Conservation (phyloP, 371 early-diverging fungal genomes). For the Lichtheimia corymbifera region DNA sequence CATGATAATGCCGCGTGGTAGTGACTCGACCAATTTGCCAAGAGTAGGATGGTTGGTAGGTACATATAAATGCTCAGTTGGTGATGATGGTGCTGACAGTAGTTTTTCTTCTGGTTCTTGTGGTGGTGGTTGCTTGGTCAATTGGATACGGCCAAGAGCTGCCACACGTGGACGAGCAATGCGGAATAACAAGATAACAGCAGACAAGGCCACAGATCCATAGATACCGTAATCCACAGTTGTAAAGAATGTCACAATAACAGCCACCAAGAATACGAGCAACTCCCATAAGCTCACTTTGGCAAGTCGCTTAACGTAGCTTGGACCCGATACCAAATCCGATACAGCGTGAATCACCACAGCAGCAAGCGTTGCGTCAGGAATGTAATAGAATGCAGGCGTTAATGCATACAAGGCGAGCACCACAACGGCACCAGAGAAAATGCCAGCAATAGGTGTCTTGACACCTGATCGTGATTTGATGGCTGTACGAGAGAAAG, state of each 20-base stretch:
- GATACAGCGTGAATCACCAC: conserved; percentile 78
- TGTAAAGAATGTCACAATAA: conserved; percentile 68
- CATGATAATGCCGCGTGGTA: conserved; percentile 62
- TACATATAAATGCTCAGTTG: conserved; percentile 40
- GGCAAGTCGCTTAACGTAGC: conserved; percentile 35
- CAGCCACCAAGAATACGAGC: conserved; percentile 48
- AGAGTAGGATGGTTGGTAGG: conserved; percentile 41
- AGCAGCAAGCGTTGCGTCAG: conserved; percentile 74
- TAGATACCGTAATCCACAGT: conserved; percentile 74
- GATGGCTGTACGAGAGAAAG: conserved; percentile 66
- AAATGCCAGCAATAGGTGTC: conserved; percentile 79
- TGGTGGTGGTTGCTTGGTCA: conserved; percentile 11
- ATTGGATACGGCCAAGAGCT: conserved; percentile 43
- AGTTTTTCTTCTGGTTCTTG: conserved; percentile 2
- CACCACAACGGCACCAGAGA: conserved; percentile 75
- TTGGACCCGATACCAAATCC: conserved; percentile 53
- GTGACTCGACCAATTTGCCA: conserved; percentile 29
- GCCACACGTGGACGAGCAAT: conserved; percentile 69
- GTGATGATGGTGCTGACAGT: not conserved
- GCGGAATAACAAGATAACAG: conserved; percentile 65
- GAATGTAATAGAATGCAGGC: conserved; percentile 85
- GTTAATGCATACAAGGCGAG: conserved; percentile 81
- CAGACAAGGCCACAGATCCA: conserved; percentile 61
- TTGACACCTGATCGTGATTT: conserved; percentile 79
- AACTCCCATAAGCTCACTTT: conserved; percentile 58